These are phyloP conservation scores for Suillus americanus DNA, from an alignment of 768 basidiomycete species.

Conservation along the genomic window DNA sequence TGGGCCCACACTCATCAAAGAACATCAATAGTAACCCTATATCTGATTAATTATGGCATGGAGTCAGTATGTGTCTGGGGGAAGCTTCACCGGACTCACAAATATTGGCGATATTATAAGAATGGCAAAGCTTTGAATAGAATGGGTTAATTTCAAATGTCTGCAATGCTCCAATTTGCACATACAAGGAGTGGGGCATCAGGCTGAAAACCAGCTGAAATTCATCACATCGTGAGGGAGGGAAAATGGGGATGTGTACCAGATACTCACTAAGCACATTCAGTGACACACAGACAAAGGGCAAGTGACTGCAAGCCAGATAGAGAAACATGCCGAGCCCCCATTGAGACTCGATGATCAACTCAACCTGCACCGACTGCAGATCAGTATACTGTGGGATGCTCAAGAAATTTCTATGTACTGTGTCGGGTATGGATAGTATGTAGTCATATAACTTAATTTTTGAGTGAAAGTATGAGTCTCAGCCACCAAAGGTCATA, in stretches of 20 bases:
- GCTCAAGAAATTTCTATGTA: neutral
- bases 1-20: too few species aligned
- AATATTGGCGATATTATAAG: neutral
- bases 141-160: neutral
- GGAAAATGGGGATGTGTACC: neutral
- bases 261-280: neutral
- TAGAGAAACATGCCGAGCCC: neutral
- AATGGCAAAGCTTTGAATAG: neutral
- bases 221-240: neutral
- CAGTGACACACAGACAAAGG: neutral
- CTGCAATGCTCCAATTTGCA: neutral
- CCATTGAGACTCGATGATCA: constrained; percentile 36
- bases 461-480: neutral
- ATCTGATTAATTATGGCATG: neutral
- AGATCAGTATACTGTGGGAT: neutral
- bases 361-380: constrained; percentile 14
- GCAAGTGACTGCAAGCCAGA: neutral
- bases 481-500: neutral
- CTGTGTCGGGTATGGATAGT: neutral
- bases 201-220: neutral
- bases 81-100: neutral
- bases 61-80: neutral
- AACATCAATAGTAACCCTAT: neutral
- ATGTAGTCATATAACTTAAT: neutral
- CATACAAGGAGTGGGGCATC: neutral